Base-by-base conservation (phyloP, 2,329 filamentous ascomycete genomes). In the Emmonsia crescens region DNA sequence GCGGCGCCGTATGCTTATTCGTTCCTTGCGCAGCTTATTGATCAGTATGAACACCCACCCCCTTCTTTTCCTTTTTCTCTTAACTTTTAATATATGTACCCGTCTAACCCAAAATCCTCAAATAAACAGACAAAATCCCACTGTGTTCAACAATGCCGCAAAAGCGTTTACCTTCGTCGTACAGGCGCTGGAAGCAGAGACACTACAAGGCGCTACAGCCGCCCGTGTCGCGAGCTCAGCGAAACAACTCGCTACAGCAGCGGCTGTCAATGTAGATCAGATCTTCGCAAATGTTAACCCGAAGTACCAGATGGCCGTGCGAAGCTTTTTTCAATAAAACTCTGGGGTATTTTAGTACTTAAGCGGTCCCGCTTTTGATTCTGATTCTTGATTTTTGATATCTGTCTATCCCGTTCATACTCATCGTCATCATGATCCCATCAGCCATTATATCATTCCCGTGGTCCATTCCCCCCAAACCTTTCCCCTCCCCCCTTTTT, bases 1-100 rank as follows among this genome's bases (percentile, higher is more conserved):
- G 94, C 94, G 3, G 94, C 94, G 24, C 94, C 94, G 16, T 97
- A 95, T 74, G 92, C 92, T 1, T 99, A 99, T 73, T 87, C 87
- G 52, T 99, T 96, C 77, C 80, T 99, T 62, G 87, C 89, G 14
- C 88, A 96, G 73, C 77, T 99, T 65, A 96, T 97, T 73, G 89
- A 95, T 68, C 89, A 95, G 94, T 96, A 85, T 84, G 91, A 87
- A 62, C 57, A 57, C 24, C 48, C 57, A 54, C 64, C 24, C 63
- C 33, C 19, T 60, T 48, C 5, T 51, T 12, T 48, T 59, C 40
- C 57, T 60, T 10, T 57, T 54, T 40, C 57, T 24, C 29, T 10
- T 12, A 40, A 61, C 49, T 12, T 14, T 38, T 60, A n/a, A 63
- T 24, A 46, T 27, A 9, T 52, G 38, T 60, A 38, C 55, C 21